Percentiles rank a stretch among this genome's conserved stretches.
phyloP scores from a whole-genome alignment of 2,329 filamentous ascomycete genomes.

The Boeremia exigua region DNA sequence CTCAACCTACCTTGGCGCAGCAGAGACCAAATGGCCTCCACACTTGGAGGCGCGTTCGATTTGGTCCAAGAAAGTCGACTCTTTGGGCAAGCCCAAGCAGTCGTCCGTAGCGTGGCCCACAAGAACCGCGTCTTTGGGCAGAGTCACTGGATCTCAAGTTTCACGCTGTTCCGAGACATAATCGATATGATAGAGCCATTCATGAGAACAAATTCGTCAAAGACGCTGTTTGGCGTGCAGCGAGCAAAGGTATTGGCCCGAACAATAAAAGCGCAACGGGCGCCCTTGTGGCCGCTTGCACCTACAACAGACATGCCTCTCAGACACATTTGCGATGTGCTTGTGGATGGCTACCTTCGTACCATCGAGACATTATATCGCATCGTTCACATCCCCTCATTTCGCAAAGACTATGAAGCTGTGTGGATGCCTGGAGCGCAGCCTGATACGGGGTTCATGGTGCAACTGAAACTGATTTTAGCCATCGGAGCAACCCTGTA shows the following conservation, averaged over 20 bases:
- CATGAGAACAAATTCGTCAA: slow-evolving; percentile 49
- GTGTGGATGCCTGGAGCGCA: slow-evolving; percentile 52
- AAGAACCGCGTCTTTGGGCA: slow-evolving; percentile 65
- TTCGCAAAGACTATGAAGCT: slow-evolving; percentile 57
- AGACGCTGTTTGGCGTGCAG: slow-evolving; percentile 48
- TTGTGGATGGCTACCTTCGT: slow-evolving; percentile 59
- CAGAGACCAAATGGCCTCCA: slow-evolving; percentile 32
- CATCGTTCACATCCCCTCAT: slow-evolving; percentile 60
- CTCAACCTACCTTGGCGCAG: slow-evolving; percentile 45
- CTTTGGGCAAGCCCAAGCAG: slow-evolving; percentile 38
- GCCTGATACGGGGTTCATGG: slow-evolving; percentile 55
- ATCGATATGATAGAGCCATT: slow-evolving; percentile 53
- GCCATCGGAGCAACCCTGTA: slow-evolving; percentile 62
- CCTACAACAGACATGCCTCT: slow-evolving; percentile 56
- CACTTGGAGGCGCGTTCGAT: slow-evolving; percentile 54
- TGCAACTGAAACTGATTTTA: slow-evolving; percentile 64
- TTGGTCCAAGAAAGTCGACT: slow-evolving; percentile 49
- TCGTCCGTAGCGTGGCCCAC: slow-evolving; percentile 56
- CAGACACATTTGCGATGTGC: slow-evolving; percentile 53
- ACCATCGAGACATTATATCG: slow-evolving; percentile 58
- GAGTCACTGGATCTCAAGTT: slow-evolving; percentile 63
- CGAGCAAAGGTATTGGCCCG: slow-evolving; percentile 62
- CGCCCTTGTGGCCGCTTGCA: slow-evolving; percentile 56
- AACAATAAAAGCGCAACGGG: slow-evolving; percentile 58
- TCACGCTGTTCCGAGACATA: slow-evolving; percentile 53